Base-by-base conservation (phyloP, 768 basidiomycete species). In the Arthromyces matolae region DNA sequence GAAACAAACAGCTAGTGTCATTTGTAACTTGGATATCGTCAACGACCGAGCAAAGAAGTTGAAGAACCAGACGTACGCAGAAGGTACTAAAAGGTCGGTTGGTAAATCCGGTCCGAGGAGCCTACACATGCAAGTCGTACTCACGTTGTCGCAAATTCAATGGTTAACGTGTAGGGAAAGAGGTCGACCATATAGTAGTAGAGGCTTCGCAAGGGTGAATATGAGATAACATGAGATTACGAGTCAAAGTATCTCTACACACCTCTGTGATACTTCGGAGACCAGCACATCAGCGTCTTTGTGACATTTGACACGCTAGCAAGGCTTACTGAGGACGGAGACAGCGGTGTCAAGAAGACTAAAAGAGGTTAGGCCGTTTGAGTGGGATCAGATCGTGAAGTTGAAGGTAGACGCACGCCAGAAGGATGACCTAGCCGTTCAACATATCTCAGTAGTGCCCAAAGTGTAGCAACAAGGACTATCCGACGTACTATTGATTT, bases 181-280 rank as follows among this genome's bases (percentile, higher is more conserved):
- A 56, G 46, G 20, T 53, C 32, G 31, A 56, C 55, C 48, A 56
- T n/a, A 25, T 56, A 56, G 43, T 50, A 51, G 24, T 56, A 56
- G 23, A 56, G 49, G 8, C 55, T 56, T n/a, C n/a, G n/a, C n/a
- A n/a, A n/a, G 13, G 14, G 1, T 3, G 3, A 42, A 19, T 14
- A 35, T 25, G 14, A 28, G 28, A 24, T 28, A 33, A 10, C 31
- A 13, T 28, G 24, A 19, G 23, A 9, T 9, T 22, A 40, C 9
- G 25, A 12, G 14, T n/a, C n/a, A n/a, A 5, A 20, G 4, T 22
- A 41, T 37, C 13, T n/a, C 5, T 24, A n/a, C 41, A 19, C 34
- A 56, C 55, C 51, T 42, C 31, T 56, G 52, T 18, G 55, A 56
- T 22, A 56, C 55, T 56, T 18, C 5, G 25, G 24, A 41, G 18